Conservation (phyloP, 371 early-diverging fungal genomes). For the Parasitella parasitica region DNA sequence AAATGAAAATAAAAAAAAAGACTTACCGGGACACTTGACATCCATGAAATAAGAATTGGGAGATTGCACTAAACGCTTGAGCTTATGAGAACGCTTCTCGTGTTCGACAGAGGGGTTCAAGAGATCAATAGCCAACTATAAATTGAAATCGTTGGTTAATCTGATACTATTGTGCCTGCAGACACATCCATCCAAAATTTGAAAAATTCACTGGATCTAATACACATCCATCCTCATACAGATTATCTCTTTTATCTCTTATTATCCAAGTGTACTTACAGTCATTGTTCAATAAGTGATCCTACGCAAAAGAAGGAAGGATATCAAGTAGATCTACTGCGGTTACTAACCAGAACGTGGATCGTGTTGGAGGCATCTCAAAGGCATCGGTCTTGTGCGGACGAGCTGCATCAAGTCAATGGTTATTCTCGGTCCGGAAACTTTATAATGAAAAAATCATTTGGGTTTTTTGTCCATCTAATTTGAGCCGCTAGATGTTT, state of each 20-base stretch:
- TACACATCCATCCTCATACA: not conserved
- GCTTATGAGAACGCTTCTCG: conserved; percentile 96
- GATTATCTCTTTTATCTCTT: not conserved
- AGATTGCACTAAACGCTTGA: conserved; percentile 98
- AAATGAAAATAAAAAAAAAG: not conserved
- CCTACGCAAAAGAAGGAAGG: conserved; percentile 20
- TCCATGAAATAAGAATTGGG: conserved; percentile 99
- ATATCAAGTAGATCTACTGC: conserved; percentile 1
- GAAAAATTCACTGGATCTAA: not conserved
- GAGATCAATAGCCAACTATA: conserved; percentile 97
- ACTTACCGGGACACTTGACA: conserved; percentile 95
- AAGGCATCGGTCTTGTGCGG: not conserved
- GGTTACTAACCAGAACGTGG: not conserved
- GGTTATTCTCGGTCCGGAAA: not conserved
- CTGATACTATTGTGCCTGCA: no score
- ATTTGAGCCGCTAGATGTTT: not conserved
- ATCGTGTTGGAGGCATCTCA: not conserved
- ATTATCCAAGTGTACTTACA: conserved; percentile 5
- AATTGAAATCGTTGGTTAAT: not conserved
- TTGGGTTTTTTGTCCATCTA: no score
- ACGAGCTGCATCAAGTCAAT: not conserved
- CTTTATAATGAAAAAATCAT: no score
- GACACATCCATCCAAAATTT: conserved; percentile 1
- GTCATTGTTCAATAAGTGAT: conserved; percentile 27
- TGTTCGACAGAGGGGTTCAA: conserved; percentile 95